Evolutionary conservation across 2,329 filamentous ascomycete genomes (phyloP).

Genomic region (Ophiocordyceps camponoti-floridani): DNA sequence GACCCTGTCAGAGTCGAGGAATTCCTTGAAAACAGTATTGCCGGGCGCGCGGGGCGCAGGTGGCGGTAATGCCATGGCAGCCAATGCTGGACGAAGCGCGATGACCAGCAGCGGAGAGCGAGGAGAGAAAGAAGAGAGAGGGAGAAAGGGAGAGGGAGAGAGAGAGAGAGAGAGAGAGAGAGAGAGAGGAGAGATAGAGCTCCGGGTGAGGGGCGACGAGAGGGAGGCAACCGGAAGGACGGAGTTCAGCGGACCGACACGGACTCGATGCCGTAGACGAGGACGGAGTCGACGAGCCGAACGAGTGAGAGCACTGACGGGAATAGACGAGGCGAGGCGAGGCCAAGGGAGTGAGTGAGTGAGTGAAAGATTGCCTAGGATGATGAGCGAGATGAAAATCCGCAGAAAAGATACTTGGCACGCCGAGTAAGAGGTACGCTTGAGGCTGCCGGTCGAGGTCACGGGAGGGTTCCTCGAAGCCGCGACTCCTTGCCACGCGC

Average conservation of each 20-base stretch:
- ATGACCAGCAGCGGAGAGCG: slow-evolving; percentile 1
- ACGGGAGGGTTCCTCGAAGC: neutral
- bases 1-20: slow-evolving; percentile 47
- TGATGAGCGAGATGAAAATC: slow-evolving; percentile 10
- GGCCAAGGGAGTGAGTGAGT: slow-evolving; percentile 3
- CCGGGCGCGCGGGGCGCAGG: slow-evolving; percentile 11
- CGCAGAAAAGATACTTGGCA: slow-evolving; percentile 1
- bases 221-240: neutral
- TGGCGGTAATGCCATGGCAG: slow-evolving; percentile 13
- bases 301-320: neutral
- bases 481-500: too few relatives aligned
- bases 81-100: slow-evolving; percentile 1
- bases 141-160: neutral
- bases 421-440: neutral
- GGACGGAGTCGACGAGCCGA: neutral
- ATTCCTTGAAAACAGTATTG: slow-evolving; percentile 36
- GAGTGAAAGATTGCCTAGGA: slow-evolving; percentile 7
- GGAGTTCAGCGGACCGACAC: too few relatives aligned
- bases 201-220: too few relatives aligned
- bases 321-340: neutral
- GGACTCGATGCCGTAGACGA: neutral
- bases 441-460: neutral
- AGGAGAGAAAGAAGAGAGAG: too few relatives aligned
- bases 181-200: neutral
- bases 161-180: neutral